phyloP scores from a whole-genome alignment of 768 basidiomycete species.

The Agaricus subrufescens region DNA sequence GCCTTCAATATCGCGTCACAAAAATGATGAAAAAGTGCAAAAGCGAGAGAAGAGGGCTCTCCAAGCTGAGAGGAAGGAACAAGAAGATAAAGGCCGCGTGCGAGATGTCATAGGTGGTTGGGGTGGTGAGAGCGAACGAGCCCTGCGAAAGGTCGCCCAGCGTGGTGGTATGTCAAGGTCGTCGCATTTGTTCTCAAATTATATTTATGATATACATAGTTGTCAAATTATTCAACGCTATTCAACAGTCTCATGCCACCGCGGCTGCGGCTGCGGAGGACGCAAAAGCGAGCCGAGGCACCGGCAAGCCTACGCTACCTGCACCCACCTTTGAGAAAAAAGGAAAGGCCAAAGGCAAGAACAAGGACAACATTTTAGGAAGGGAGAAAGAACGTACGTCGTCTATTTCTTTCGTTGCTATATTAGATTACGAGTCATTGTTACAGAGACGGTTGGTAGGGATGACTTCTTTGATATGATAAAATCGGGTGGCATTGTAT shows the following conservation, averaged over 20 bases:
- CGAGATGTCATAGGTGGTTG: constrained; percentile 81
- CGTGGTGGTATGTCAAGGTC: constrained; percentile 58
- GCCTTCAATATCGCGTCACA: constrained; percentile 63
- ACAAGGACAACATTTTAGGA: constrained; percentile 50
- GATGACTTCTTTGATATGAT: constrained; percentile 83
- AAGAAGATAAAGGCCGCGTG: constrained; percentile 63
- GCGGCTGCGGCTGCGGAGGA: constrained; percentile 49
- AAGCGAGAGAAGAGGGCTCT: constrained; percentile 66
- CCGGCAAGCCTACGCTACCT: constrained; percentile 68
- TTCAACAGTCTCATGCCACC: constrained; percentile 74
- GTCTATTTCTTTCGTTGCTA: neutral
- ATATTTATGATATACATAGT: constrained; percentile 34
- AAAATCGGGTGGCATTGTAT: constrained; percentile 74
- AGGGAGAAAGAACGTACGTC: constrained; percentile 53
- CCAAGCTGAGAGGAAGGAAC: constrained; percentile 67
- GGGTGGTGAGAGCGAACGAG: constrained; percentile 80
- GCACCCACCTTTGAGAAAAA: constrained; percentile 55
- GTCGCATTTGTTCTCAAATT: neutral
- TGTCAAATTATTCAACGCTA: constrained; percentile 83
- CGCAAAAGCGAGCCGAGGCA: constrained; percentile 57
- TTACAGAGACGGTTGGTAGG: constrained; percentile 53
- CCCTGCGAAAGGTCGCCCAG: constrained; percentile 78
- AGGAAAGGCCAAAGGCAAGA: constrained; percentile 45
- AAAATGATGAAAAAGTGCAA: constrained; percentile 75
- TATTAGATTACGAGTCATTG: neutral